Base-by-base conservation (phyloP, 2,329 filamentous ascomycete genomes). In the Clathrospora elynae region DNA sequence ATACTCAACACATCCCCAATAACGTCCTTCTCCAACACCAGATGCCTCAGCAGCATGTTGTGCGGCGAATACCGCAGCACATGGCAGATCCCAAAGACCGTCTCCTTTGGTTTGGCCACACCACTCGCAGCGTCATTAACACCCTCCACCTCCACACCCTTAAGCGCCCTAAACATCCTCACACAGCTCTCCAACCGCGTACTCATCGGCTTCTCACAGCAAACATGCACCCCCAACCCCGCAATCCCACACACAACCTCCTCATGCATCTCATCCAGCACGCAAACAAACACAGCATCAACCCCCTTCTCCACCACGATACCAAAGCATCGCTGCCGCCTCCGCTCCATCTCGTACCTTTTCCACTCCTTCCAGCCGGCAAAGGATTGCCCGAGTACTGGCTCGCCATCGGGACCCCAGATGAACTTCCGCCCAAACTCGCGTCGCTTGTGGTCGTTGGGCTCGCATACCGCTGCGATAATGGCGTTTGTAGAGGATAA, bases 131-230 rank as follows among this genome's bases (percentile, higher is more conserved):
- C 4, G 7, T 22, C 25, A 29, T 23, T 26, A 3, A 4, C 5
- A 70, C 66, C 10, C 64, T 12, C 28, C 16, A n/a, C 42, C 16
- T 42, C 49, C 23, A 17, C 52, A 17, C 51, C 44, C 7, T 55
- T 55, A 51, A 88, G 66, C 1, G 84, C 78, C 34, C 73, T 72
- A 67, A 84, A 89, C 60, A 95, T 92, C 29, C 76, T 77, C 23
- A 96, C 74, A 64, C 90, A 96, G 59, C 93, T 90, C 12, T 78
- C 70, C 18, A 97, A 74, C 0, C 82, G 86, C 14, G 89, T 90
- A 0, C 90, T 89, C 39, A 99, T 74, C 2, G 93, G 93, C 73
- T 99, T 99, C 76, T 99, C 93, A 67, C 90, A 95, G 78, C 96
- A 88, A 52, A 97, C 83, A 68, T 96, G 90, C 33, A 96, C 73